Conservation (phyloP, 2,329 filamentous ascomycete genomes). For the Cladosporium sp. region DNA sequence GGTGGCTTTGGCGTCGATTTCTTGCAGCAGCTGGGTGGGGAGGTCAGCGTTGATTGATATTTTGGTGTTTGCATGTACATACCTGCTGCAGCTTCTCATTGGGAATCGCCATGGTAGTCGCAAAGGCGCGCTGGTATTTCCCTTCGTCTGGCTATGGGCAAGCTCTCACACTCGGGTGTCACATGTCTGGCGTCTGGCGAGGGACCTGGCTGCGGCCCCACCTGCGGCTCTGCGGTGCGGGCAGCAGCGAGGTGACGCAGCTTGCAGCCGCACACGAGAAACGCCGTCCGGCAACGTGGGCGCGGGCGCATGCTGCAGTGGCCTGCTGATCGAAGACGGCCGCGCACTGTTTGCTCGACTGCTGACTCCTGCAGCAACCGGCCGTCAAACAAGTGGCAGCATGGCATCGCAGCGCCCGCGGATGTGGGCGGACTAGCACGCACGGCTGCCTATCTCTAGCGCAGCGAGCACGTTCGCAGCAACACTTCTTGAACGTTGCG, state of each 20-base stretch:
- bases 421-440: conserved; percentile 1
- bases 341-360: no score
- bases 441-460: conserved; percentile 8
- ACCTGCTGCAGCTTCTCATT: conserved; percentile 84
- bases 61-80: conserved; percentile 35
- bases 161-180: conserved; percentile 1
- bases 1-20: conserved; percentile 86
- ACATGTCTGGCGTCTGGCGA: not conserved
- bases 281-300: not conserved
- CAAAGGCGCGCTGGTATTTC: not conserved
- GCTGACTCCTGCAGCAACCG: no score
- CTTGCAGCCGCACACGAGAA: not conserved
- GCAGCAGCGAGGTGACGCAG: not conserved
- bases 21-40: conserved; percentile 66
- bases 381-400: not conserved
- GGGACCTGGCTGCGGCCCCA: not conserved
- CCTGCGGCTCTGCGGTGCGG: conserved; percentile 2
- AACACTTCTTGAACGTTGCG: not conserved
- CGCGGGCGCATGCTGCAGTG: not conserved
- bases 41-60: conserved; percentile 11
- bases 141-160: conserved; percentile 12
- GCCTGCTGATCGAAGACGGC: not conserved
- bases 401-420: not conserved
- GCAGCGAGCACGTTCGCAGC: conserved; percentile 2
- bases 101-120: conserved; percentile 72